phyloP scores from a whole-genome alignment of 108 stramenopile genomes.

The Asterionellopsis glacialis region DNA sequence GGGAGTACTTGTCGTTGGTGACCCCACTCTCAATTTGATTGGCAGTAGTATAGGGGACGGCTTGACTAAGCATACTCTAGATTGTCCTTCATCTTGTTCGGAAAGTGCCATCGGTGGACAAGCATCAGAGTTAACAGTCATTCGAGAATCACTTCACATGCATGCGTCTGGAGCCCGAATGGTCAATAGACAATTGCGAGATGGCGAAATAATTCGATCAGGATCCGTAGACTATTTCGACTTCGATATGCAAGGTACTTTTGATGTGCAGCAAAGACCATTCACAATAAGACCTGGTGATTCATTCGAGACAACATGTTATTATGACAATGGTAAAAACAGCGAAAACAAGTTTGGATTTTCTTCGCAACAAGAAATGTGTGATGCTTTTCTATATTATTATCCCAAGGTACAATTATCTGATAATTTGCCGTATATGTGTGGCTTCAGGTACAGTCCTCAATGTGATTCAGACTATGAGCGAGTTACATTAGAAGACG shows the following conservation, averaged over 20 bases:
- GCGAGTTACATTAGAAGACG: not conserved
- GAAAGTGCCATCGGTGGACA: conserved; percentile 8
- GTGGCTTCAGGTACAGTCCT: conserved; percentile 2
- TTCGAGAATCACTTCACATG: conserved; percentile 56
- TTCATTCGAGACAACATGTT: conserved; percentile 39
- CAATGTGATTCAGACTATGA: not conserved
- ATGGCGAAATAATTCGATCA: conserved; percentile 36
- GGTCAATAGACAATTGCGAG: conserved; percentile 38
- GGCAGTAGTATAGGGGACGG: conserved; percentile 29
- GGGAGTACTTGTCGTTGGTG: conserved; percentile 37
- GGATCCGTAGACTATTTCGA: conserved; percentile 34
- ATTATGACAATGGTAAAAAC: conserved; percentile 17
- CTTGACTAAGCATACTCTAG: conserved; percentile 30
- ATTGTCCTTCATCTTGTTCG: conserved; percentile 40
- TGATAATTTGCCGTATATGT: not conserved
- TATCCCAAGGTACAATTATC: conserved; percentile 18
- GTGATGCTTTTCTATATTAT: conserved; percentile 46
- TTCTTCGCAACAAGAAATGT: conserved; percentile 55
- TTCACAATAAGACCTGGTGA: conserved; percentile 45
- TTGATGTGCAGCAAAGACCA: conserved; percentile 24
- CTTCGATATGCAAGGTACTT: conserved; percentile 44
- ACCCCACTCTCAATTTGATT: conserved; percentile 23
- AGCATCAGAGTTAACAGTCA: conserved; percentile 28
- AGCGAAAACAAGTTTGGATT: conserved; percentile 28
- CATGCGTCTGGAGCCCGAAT: conserved; percentile 37